Base-by-base conservation (phyloP, 495 filamentous ascomycete genomes). In the Aspergillus homomorphus region DNA sequence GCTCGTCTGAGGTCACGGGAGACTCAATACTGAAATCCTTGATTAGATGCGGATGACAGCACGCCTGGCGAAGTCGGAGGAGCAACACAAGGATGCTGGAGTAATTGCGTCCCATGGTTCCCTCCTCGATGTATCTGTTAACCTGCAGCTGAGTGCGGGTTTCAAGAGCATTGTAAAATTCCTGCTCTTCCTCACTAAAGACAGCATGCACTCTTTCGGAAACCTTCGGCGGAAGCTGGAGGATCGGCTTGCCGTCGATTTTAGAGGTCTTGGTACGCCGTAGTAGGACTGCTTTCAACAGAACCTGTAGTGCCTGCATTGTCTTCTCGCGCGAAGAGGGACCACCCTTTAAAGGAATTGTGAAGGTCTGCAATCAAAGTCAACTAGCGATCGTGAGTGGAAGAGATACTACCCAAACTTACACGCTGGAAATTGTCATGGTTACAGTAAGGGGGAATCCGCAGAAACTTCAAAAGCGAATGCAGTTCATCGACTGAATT, bases 41-140 rank as follows among this genome's bases (percentile, higher is more conserved):
- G 53, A 95, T 92, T n/a, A 98, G 76, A 68, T 95, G 89, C 1
- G 92, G 92, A 71, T 98, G 94, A 62, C 91, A 96, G 66, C 90
- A 94, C 28, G 89, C 89, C 72, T 98, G 94, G 49, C 76, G 71
- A 30, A 98, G 82, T 15, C 93, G 89, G 14, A 98, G 79, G 46
- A 98, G 81, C 21, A 96, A 80, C 26, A 95, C 87, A 18, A 97
- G 78, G 45, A 97, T 87, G 62, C 89, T 89, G 6, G 85, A 88
- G 67, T 96, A 97, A 60, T 94, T 87, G 57, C 82, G 85, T 15
- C 87, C 88, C 2, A 92, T 79, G 1, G 87, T 88, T 3, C 87
- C 87, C 2, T 80, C 79, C 52, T 83, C 81, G 26, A 96, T 75
- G 61, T 89, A 95, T 58, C 81, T 87, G 77, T 91, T 94, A 77